These are phyloP conservation scores for Canna indica DNA, from an alignment of 176 grass and related monocot genomes.

Conservation along the genomic window DNA sequence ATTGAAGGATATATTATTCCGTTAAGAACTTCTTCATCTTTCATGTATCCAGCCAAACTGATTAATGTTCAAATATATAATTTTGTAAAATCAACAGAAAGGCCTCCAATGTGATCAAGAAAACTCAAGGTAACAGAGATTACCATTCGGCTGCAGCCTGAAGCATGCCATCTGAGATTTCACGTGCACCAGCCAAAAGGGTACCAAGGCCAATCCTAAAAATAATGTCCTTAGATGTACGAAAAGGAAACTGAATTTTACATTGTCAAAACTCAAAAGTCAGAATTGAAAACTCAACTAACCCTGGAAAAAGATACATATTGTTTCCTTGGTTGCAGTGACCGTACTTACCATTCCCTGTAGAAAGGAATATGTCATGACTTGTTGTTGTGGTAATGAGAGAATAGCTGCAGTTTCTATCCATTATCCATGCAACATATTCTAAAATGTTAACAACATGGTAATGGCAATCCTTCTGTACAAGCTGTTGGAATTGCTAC, in stretches of 20 bases:
- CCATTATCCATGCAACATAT: neutral
- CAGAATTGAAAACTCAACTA: slow-evolving; percentile 28
- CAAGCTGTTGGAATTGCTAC: neutral
- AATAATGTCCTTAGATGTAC: neutral
- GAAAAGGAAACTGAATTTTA: slow-evolving; percentile 9
- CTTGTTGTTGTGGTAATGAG: neutral
- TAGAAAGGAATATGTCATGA: slow-evolving; percentile 9
- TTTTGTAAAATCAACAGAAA: slow-evolving; percentile 21
- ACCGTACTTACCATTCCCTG: slow-evolving; percentile 78
- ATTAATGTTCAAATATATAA: neutral
- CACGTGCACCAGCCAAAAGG: slow-evolving; percentile 77
- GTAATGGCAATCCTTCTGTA: neutral
- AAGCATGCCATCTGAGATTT: slow-evolving; percentile 96
- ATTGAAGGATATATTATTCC: slow-evolving; percentile 92
- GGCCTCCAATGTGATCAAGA: neutral
- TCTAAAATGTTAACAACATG: neutral
- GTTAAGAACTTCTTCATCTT: slow-evolving; percentile 74
- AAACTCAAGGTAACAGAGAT: slow-evolving; percentile 14
- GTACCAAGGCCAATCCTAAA: slow-evolving; percentile 93
- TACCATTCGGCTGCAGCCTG: slow-evolving; percentile 92
- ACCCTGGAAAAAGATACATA: slow-evolving; percentile 99
- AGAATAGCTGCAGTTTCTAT: neutral
- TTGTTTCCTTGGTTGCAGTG: slow-evolving; percentile 99
- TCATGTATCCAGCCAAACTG: slow-evolving; percentile 94
- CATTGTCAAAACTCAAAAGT: slow-evolving; percentile 1